Evolutionary conservation across 192 early-diverging fungal species (phyloP).

Genomic region (Rhizophagus prolifer): DNA sequence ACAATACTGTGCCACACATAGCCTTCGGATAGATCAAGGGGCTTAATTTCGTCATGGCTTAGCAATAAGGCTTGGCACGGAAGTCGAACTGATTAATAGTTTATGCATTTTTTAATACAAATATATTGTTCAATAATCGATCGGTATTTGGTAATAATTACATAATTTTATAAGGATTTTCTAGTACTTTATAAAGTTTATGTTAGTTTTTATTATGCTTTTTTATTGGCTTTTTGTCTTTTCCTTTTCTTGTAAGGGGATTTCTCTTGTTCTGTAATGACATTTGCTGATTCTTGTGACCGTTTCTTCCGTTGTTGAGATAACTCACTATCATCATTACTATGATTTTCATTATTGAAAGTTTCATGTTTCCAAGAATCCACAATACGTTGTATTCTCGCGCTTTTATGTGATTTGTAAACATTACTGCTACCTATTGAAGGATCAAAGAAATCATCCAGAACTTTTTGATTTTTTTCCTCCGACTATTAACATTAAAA

Average conservation of each 20-base stretch:
- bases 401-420: conserved; percentile 38
- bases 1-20: not conserved
- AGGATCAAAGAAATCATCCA: conserved; percentile 41
- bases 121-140: too few relatives aligned
- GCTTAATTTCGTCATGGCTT: not conserved
- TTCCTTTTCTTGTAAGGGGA: not conserved
- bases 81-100: too few relatives aligned
- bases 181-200: too few relatives aligned
- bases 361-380: conserved; percentile 32
- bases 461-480: conserved; percentile 35
- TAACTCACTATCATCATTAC: not conserved
- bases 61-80: not conserved
- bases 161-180: too few relatives aligned
- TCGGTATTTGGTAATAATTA: too few relatives aligned
- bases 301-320: not conserved
- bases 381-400: conserved; percentile 44
- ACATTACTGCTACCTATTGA: conserved; percentile 20
- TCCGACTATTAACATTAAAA: not conserved
- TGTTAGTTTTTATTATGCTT: not conserved
- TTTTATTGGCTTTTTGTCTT: not conserved
- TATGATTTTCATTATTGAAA: not conserved
- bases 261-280: not conserved
- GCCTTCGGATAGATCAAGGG: not conserved
- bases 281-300: not conserved
- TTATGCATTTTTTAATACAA: too few relatives aligned